Percentiles rank a stretch among this genome's conserved stretches.
phyloP scores from a whole-genome alignment of 371 early-diverging fungal species.

The Lichtheimia ramosa region DNA sequence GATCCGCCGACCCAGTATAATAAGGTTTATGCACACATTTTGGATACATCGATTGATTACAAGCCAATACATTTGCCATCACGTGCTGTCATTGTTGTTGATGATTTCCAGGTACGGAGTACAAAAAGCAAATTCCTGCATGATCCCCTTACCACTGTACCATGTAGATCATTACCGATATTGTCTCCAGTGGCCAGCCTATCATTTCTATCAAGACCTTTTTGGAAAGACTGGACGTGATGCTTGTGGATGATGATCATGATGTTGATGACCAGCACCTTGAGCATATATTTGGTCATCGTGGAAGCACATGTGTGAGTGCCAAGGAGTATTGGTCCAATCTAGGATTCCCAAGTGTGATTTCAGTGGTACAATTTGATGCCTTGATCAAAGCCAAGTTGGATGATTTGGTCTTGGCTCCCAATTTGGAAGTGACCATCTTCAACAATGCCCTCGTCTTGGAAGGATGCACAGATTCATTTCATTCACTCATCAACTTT shows the following conservation, averaged over 20 bases:
- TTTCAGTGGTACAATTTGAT: conserved; percentile 42
- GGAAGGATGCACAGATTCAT: conserved; percentile 78
- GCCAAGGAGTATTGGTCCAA: conserved; percentile 36
- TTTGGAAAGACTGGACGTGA: conserved; percentile 38
- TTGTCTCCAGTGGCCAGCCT: conserved; percentile 50
- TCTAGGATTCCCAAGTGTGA: conserved; percentile 39
- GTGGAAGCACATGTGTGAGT: conserved; percentile 21
- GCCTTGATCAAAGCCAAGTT: conserved; percentile 38
- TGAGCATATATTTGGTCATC: not conserved
- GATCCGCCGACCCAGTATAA: conserved; percentile 52
- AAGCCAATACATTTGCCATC: conserved; percentile 52
- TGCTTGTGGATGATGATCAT: conserved; percentile 40
- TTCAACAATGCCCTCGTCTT: conserved; percentile 64
- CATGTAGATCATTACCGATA: conserved; percentile 42
- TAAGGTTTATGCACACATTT: conserved; percentile 45
- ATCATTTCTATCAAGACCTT: conserved; percentile 41
- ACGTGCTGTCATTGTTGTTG: conserved; percentile 46
- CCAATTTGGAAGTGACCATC: conserved; percentile 36
- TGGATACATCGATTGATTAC: conserved; percentile 56
- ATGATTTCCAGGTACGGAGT: conserved; percentile 53
- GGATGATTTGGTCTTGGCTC: conserved; percentile 20
- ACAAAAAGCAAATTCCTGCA: not conserved
- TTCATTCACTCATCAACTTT: conserved; percentile 63
- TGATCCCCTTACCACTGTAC: not conserved
- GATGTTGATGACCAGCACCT: conserved; percentile 29